phyloP scores from a whole-genome alignment of 163 green algal species.

The Prototheca cutis region DNA sequence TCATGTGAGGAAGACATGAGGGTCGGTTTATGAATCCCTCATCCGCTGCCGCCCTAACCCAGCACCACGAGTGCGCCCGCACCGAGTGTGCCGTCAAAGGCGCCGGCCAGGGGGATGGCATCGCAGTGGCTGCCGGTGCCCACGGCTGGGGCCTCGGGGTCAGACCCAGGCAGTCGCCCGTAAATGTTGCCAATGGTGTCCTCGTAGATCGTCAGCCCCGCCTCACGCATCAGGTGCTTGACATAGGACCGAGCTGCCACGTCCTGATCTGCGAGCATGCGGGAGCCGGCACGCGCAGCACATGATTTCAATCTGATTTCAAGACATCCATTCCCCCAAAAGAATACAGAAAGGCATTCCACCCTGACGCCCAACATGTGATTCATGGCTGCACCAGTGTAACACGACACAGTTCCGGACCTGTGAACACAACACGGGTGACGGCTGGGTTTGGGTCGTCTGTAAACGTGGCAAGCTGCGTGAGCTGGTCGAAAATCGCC shows the following conservation, averaged over 20 bases:
- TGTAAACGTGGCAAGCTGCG: conserved; percentile 50
- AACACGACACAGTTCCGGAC: no score
- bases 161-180: conserved; percentile 51
- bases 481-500: conserved; percentile 39
- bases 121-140: conserved; percentile 85
- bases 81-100: conserved; percentile 86
- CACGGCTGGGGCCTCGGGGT: conserved; percentile 44
- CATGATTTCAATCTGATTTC: no score
- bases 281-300: no score
- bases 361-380: no score
- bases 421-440: conserved; percentile 81
- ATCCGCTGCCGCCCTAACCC: no score
- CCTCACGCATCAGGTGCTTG: conserved; percentile 65
- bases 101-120: conserved; percentile 83
- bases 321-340: no score
- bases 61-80: no score
- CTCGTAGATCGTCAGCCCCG: conserved; percentile 54
- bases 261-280: conserved; percentile 39
- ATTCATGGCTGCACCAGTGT: no score
- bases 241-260: conserved; percentile 63
- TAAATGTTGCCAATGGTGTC: conserved; percentile 91
- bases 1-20: no score
- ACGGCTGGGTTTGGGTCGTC: conserved; percentile 75
- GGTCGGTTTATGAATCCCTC: no score
- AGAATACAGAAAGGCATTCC: no score